Base-by-base conservation (phyloP, 2,329 filamentous ascomycete species). In the Aspergillus sojae region DNA sequence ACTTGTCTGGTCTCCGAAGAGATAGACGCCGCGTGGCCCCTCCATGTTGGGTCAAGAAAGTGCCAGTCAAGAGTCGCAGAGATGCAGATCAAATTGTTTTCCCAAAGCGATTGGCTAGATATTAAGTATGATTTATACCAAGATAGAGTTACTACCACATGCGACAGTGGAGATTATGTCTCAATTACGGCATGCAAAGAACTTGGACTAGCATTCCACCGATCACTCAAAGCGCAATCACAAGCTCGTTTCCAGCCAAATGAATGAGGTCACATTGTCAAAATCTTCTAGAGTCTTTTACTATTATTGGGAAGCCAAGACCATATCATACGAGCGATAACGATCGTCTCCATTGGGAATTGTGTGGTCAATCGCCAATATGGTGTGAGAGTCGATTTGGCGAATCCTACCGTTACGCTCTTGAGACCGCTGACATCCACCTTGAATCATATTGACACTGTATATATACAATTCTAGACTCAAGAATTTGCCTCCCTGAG, bases 1-100 rank as follows among this genome's bases (percentile, higher is more conserved):
- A 62, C 74, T 74, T 62, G 80, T 82, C 70, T 81, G 80, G 66
- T 82, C 80, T 72, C 80, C 80, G 69, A 82, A 82, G 73, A 82
- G 75, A 74, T 80, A 81, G 67, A 80, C 74, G 56, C 69, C 71
- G 65, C 68, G 72, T 63, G 67, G 65, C 58, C 64, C 69, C 65
- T 71, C 71, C 76, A 78, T 78, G 50, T 26, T 73, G 48, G 41
- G 30, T 36, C 52, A 55, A 55, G 14, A 19, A 30, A 16, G n/a
- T 39, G 52, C 52, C 52, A 36, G 52, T 39, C n/a, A 39, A 55
- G 6, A 23, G n/a, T 55, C 34, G 14, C 63, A 50, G 39, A 45
- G 43, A 61, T 26, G 30, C 32, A 34, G 39, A 48, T 59, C 55
- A 62, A 21, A 39, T 7, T 39, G 34, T 36, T 9, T 55, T 36